phyloP scores from a whole-genome alignment of 78 protist species.

The Bodo saltans region DNA sequence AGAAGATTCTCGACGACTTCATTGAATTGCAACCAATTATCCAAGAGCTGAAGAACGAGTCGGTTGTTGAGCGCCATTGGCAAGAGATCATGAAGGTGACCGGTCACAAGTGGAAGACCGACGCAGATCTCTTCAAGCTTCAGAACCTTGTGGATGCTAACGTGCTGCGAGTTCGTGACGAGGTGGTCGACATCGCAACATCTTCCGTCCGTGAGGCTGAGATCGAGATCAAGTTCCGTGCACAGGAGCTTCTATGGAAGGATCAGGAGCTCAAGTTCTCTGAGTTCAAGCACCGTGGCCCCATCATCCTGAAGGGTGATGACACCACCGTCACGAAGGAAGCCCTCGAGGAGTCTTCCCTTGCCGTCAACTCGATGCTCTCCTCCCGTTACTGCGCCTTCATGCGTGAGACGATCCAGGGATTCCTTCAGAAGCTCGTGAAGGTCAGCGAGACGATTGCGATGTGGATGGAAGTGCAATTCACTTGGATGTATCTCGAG shows the following conservation, averaged over 20 bases:
- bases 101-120: conserved; percentile 15
- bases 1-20: conserved; percentile 64
- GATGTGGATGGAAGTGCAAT: conserved; percentile 76
- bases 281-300: conserved; percentile 68
- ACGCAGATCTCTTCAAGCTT: conserved; percentile 50
- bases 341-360: conserved; percentile 69
- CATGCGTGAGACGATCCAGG: conserved; percentile 43
- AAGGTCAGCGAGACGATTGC: conserved; percentile 58
- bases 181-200: conserved; percentile 65
- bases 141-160: conserved; percentile 42
- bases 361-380: conserved; percentile 54
- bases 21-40: conserved; percentile 58
- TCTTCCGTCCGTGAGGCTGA: conserved; percentile 65
- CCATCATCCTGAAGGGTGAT: conserved; percentile 45
- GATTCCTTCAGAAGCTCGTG: conserved; percentile 43
- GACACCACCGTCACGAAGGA: conserved; percentile 49
- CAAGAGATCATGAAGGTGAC: conserved; percentile 33
- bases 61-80: conserved; percentile 76
- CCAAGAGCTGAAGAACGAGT: conserved; percentile 31
- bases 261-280: conserved; percentile 43
- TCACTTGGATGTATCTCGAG: conserved; percentile 78
- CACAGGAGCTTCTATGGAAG: conserved; percentile 42
- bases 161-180: conserved; percentile 47
- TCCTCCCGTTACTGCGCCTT: conserved; percentile 60
- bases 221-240: conserved; percentile 54